Evolutionary conservation across 441 rosid genomes (phyloP), one percentile per base, ranked within the genome.

Genomic region (Gossypium gossypioides): DNA sequence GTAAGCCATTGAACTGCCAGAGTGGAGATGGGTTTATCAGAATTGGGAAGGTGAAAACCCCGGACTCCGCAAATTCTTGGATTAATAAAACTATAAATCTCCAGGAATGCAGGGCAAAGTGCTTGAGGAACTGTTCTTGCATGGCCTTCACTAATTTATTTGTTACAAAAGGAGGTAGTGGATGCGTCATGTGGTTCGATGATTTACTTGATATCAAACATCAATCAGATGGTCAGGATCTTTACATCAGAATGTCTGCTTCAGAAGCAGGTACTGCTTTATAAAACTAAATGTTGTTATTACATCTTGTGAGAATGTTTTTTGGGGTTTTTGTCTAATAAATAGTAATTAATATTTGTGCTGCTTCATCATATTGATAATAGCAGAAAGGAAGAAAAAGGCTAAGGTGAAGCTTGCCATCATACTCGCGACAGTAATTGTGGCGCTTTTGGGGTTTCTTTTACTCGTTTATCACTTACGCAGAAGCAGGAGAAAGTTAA

Each of bases 121-220:
- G 86, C 82, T 61, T 71, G 27, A 68, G 48, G 46, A 77, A 80
- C 50, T 80, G 80, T 75, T 80, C 84, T 13, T 84, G 84, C 65
- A 78, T 10, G 71, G 86, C 83, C 0, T 84, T 75, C 40, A 46
- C 84, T 19, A 67, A 13, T 22, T 40, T 73, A 22, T 65, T 71
- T 59, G 56, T 83, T 59, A 74, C 64, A 0, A 71, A 19, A 9
- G 65, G 51, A 6, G 84, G 81, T 16, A 74, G 75, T 10, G 85
- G 86, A n/a, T 87, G 87, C 12, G 76, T 63, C 59, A 72, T 72
- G 48, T 87, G 91, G 91, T 81, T 66, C 5, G 85, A 69, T 1
- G 82, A 78, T 71, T 74, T 87, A 54, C 13, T 83, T 46, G 91
- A 87, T 72, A 76, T 85, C 13, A 76, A 64, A 74, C 55, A 42